These are phyloP conservation scores for Linum tenue DNA, from an alignment of 345 rosid genomes.

Conservation along the genomic window DNA sequence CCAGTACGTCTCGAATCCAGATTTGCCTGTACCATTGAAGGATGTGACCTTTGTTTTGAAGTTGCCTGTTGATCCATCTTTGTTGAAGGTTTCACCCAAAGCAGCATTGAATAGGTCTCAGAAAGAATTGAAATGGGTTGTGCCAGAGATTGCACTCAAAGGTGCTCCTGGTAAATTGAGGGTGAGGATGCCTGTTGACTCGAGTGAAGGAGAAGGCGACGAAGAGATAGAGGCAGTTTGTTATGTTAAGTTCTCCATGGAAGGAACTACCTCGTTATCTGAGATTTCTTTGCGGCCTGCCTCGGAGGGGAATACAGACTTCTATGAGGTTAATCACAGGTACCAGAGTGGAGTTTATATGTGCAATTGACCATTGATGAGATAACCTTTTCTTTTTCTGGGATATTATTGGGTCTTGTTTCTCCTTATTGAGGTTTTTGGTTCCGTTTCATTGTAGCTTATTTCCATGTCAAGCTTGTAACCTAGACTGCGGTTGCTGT, in stretches of 20 bases:
- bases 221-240: slow-evolving; percentile 72
- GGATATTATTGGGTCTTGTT: neutral
- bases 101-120: slow-evolving; percentile 78
- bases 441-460: neutral
- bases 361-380: slow-evolving; percentile 46
- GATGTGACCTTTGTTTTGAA: slow-evolving; percentile 75
- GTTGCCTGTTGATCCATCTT: slow-evolving; percentile 85
- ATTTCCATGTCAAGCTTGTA: neutral
- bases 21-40: slow-evolving; percentile 50
- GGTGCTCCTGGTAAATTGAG: slow-evolving; percentile 69
- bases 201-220: slow-evolving; percentile 43
- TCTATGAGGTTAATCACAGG: slow-evolving; percentile 71
- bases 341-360: slow-evolving; percentile 66
- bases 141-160: slow-evolving; percentile 67
- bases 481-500: neutral
- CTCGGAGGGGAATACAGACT: slow-evolving; percentile 73
- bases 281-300: slow-evolving; percentile 58
- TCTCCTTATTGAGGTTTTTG: neutral
- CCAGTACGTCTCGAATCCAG: slow-evolving; percentile 84
- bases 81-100: slow-evolving; percentile 90
- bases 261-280: slow-evolving; percentile 54
- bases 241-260: slow-evolving; percentile 63
- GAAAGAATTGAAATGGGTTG: slow-evolving; percentile 83
- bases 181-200: slow-evolving; percentile 85
- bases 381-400: neutral